Conservation (phyloP, 1,284 basidiomycete species). For the Apiotrichum laibachii region DNA sequence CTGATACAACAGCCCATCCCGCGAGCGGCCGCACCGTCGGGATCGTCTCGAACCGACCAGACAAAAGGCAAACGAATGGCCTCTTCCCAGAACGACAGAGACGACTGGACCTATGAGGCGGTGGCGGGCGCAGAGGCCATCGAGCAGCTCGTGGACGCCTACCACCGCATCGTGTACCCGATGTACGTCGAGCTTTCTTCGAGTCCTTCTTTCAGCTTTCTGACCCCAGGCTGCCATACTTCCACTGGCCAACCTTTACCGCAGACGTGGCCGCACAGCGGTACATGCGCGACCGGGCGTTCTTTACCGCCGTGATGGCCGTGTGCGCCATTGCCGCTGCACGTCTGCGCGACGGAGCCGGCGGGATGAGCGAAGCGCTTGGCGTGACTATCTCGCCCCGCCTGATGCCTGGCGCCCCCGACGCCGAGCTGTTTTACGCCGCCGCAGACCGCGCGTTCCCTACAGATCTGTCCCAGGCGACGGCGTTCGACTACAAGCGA, state of each 20-base stretch:
- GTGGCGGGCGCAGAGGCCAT: conserved; percentile 33
- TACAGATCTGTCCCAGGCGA: conserved; percentile 20
- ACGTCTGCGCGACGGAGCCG: conserved; percentile 42
- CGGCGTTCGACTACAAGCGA: conserved; percentile 36
- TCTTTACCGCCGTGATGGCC: conserved; percentile 39
- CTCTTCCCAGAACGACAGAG: neutral
- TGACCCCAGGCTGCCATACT: conserved; percentile 35
- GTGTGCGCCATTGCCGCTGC: conserved; percentile 45
- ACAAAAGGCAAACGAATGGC: neutral
- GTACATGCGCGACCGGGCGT: conserved; percentile 37
- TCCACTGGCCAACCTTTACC: conserved; percentile 47
- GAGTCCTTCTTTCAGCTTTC: neutral
- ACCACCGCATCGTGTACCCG: conserved; percentile 39
- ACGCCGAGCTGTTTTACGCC: conserved; percentile 33
- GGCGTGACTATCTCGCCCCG: conserved; percentile 4
- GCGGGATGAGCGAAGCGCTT: neutral
- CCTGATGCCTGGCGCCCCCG: conserved; percentile 5
- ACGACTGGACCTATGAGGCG: conserved; percentile 32
- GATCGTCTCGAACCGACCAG: neutral
- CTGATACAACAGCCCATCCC: neutral
- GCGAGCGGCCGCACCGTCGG: neutral
- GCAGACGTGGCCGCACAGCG: conserved; percentile 24
- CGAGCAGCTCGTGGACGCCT: conserved; percentile 30
- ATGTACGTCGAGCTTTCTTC: conserved; percentile 29
- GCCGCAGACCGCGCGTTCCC: conserved; percentile 30